These are phyloP conservation scores for Botrytis medusae DNA, from an alignment of 2,329 filamentous ascomycete genomes.

Conservation along the genomic window DNA sequence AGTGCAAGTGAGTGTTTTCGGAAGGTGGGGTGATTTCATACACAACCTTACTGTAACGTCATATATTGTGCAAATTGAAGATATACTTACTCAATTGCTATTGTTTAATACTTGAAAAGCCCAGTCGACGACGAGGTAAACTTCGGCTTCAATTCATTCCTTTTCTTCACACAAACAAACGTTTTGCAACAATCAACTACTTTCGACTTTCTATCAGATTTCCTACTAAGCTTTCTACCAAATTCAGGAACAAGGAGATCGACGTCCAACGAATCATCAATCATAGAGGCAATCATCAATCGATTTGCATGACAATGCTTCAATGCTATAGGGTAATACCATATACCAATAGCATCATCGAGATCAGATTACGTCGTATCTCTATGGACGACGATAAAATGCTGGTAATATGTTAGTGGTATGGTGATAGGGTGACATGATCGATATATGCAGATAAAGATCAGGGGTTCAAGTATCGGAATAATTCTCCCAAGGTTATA, in stretches of 20 bases:
- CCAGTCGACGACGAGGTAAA: background rate
- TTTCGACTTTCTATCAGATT: no score
- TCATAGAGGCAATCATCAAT: background rate
- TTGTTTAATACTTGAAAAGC: background rate
- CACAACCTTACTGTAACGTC: no score
- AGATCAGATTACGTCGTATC: constrained; percentile 9
- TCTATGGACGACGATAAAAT: background rate
- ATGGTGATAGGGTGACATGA: background rate
- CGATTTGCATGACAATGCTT: background rate
- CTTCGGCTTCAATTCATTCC: background rate
- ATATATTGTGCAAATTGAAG: background rate
- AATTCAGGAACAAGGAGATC: background rate
- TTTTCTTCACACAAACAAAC: background rate
- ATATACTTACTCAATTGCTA: background rate
- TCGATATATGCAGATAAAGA: constrained; percentile 12
- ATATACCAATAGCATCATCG: background rate
- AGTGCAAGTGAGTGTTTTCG: background rate
- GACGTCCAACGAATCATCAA: background rate
- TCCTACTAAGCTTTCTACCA: background rate
- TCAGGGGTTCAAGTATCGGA: constrained; percentile 6
- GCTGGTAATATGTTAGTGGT: background rate
- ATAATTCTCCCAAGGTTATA: background rate
- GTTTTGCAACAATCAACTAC: background rate
- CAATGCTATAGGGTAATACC: background rate
- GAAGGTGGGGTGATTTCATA: background rate